Percentiles rank a stretch among this genome's conserved stretches.
Evolutionary conservation across 2,329 filamentous ascomycete genomes (phyloP).

Genomic region (Colletotrichum spinosum): DNA sequence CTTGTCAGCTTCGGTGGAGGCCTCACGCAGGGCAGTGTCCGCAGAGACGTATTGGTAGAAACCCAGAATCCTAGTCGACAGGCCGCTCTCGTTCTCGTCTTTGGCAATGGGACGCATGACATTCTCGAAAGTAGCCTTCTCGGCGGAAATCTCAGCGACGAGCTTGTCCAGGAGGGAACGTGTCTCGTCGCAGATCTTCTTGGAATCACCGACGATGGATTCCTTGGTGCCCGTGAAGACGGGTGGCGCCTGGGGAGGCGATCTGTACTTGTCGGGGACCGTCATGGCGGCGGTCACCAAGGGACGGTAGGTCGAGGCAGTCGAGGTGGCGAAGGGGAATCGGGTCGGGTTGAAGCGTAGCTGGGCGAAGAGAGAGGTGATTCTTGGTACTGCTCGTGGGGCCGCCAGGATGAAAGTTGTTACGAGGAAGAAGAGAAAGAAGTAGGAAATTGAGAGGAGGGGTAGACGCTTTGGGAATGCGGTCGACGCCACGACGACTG

Average conservation of each 20-base stretch:
- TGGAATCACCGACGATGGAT: constrained; percentile 74
- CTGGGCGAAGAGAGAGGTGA: constrained; percentile 69
- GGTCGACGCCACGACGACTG: constrained; percentile 53
- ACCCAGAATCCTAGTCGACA: constrained; percentile 74
- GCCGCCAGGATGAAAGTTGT: constrained; percentile 75
- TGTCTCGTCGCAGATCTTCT: constrained; percentile 72
- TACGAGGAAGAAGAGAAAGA: constrained; percentile 67
- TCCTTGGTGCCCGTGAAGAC: constrained; percentile 81
- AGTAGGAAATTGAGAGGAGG: constrained; percentile 52
- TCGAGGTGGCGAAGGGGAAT: constrained; percentile 42
- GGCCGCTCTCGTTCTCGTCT: constrained; percentile 74
- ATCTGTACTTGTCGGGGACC: constrained; percentile 71
- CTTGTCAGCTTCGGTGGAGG: constrained; percentile 81
- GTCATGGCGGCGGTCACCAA: constrained; percentile 71
- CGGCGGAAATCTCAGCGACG: constrained; percentile 68
- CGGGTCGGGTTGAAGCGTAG: constrained; percentile 55
- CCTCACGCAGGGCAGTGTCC: constrained; percentile 76
- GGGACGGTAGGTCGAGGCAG: constrained; percentile 44
- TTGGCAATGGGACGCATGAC: constrained; percentile 75
- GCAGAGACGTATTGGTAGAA: constrained; percentile 86
- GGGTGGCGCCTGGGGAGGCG: constrained; percentile 81
- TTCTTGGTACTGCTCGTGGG: constrained; percentile 67
- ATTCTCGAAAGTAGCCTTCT: constrained; percentile 65
- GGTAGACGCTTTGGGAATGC: constrained; percentile 39
- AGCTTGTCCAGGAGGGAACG: constrained; percentile 75